Base-by-base conservation (phyloP, 768 basidiomycete genomes). In the Cystoderma amianthinum region DNA sequence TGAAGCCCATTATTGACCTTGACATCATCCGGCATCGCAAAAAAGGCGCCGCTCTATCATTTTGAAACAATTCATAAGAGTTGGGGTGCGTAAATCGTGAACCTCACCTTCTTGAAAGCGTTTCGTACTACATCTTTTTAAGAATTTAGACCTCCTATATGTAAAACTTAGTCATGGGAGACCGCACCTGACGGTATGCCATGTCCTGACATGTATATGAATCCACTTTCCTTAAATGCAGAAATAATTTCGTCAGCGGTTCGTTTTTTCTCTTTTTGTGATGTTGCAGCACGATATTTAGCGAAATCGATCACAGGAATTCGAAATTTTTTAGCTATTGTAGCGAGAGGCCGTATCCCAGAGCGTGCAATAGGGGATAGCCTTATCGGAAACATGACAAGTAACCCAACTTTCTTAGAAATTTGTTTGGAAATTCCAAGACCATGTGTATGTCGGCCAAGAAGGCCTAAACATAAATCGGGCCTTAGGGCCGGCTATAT, bases 221-320 rank as follows among this genome's bases (percentile, higher is more conserved):
- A 92, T 1, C 88, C 85, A 42, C 80, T 80, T 42, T 82, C 73
- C 52, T 82, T 89, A 66, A 89, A 87, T 0, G 84, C 90, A 28
- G 72, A 70, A 24, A 85, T 85, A 24, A 93, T 72, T 47, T 80
- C 72, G 34, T 73, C 64, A 2, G 90, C 86, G 0, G 79, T 74
- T 4, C 67, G 55, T 44, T 74, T 71, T 62, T 78, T 85, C 52
- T 85, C 80, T 11, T 64, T 59, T 1, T 53, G 38, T 0, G 77
- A 70, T n/a, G 61, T 52, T 1, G 78, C 69, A 16, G 63, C 52
- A 41, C 73, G 69, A 55, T 82, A 89, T 42, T 74, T 79, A 49
- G 75, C 67, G 49, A 93, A 90, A 64, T 90, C 78, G 50, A 92
- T 77, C 20, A 90, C 64, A 19, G 90, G 90, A 40, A 91, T 88